Conservation (phyloP, 83 land plant genomes). For the Picea abies region DNA sequence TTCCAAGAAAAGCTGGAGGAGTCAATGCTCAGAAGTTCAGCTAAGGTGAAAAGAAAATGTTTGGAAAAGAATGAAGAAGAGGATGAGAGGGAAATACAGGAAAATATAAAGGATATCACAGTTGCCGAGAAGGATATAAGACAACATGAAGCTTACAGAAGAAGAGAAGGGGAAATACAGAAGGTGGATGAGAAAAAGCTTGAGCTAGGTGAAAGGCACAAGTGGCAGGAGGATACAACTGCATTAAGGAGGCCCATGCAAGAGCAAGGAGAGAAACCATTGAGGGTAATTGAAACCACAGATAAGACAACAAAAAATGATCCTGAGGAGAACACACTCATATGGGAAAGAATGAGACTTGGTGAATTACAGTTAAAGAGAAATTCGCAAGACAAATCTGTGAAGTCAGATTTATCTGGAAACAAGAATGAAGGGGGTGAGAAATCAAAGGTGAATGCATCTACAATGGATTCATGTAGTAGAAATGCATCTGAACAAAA, state of each 20-base stretch:
- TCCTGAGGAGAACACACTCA: background rate
- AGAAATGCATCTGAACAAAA: background rate
- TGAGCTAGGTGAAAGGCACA: conserved; percentile 4
- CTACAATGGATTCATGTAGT: background rate
- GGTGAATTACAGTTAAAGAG: conserved; percentile 9
- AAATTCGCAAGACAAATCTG: background rate
- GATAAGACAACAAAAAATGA: background rate
- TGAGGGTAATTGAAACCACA: background rate
- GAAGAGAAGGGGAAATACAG: conserved; percentile 5
- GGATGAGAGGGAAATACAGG: background rate
- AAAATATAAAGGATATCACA: conserved; percentile 2
- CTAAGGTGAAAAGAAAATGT: conserved; percentile 8
- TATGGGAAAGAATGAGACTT: background rate
- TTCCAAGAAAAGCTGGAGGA: background rate
- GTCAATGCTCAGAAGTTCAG: background rate
- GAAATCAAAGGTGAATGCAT: background rate
- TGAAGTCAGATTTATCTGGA: conserved; percentile 4
- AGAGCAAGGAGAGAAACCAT: background rate
- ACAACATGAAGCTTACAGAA: background rate
- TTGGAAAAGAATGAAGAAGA: conserved; percentile 10
- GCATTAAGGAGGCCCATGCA: background rate
- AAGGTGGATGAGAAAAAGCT: background rate
- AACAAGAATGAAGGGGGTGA: background rate
- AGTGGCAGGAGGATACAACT: background rate
- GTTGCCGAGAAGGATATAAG: background rate